Evolutionary conservation across 345 rosid genomes (phyloP).

Genomic region (Gossypium anomalum): DNA sequence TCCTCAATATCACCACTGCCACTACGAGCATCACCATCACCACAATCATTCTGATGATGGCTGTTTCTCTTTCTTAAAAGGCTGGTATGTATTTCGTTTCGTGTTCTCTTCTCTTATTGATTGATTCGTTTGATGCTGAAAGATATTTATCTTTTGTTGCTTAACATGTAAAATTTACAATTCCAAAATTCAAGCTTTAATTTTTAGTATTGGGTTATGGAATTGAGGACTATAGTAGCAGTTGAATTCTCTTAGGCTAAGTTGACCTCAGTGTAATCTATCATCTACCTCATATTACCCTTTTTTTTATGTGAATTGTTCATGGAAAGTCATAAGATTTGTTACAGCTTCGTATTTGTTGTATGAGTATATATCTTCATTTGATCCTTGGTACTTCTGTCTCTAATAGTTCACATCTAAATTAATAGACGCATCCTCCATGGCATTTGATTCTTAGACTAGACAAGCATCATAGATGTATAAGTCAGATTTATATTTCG

Average conservation of each 20-base stretch:
- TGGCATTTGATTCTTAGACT: not conserved
- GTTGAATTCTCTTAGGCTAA: not conserved
- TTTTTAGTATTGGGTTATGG: not conserved
- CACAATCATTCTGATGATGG: constrained; percentile 44
- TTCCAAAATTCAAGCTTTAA: not conserved
- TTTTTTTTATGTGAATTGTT: not conserved
- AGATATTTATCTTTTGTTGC: not conserved
- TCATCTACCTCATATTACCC: not conserved
- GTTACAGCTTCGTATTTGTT: not conserved
- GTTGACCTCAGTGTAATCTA: not conserved
- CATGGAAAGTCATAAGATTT: not conserved
- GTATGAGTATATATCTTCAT: not conserved
- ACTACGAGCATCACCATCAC: constrained; percentile 49
- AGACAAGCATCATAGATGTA: not conserved
- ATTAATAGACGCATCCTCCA: not conserved
- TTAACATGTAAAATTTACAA: not conserved
- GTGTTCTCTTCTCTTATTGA: no score
- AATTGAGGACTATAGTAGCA: not conserved
- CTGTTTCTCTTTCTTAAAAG: constrained; percentile 54
- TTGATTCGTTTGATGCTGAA: not conserved
- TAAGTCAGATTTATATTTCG: not conserved
- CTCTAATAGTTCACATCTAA: no score
- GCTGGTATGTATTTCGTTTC: constrained; percentile 49
- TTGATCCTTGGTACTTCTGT: no score
- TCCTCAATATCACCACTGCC: constrained; percentile 36